Percentiles rank a stretch among this genome's conserved stretches.
phyloP scores from a whole-genome alignment of 257 asterid genomes.

The Ligustrum vulgare region DNA sequence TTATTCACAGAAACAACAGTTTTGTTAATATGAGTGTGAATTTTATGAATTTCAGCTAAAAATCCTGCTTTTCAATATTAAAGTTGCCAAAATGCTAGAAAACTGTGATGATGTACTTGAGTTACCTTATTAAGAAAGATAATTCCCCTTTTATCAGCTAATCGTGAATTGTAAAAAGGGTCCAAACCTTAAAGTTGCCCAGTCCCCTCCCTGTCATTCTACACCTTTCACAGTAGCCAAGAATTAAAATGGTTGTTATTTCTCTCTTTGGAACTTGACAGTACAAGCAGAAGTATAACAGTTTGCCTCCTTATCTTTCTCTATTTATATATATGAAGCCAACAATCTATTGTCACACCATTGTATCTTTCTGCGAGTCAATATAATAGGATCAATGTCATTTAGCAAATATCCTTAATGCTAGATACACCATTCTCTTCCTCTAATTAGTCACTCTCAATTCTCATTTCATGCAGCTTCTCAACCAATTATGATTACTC shows the following conservation, averaged over 20 bases:
- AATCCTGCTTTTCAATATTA: slow-evolving; percentile 11
- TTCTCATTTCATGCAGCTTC: neutral
- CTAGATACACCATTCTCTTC: no score
- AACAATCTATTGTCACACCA: no score
- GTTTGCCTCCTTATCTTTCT: no score
- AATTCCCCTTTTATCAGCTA: neutral
- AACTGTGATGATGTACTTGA: neutral
- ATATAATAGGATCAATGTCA: no score
- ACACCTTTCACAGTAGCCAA: neutral
- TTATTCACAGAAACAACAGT: neutral
- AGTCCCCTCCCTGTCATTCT: neutral
- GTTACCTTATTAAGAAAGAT: neutral
- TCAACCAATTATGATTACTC: no score
- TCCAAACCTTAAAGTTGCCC: neutral
- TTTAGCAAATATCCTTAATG: no score
- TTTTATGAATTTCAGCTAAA: neutral
- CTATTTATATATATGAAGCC: no score
- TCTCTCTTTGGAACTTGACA: no score
- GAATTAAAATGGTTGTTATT: no score
- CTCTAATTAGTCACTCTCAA: neutral
- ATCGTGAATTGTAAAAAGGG: neutral
- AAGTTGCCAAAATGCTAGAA: neutral
- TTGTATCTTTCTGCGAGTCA: no score
- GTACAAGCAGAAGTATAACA: no score
- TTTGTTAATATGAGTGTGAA: neutral